phyloP scores from a whole-genome alignment of 148 eudicot species.

The Bassia scoparia region DNA sequence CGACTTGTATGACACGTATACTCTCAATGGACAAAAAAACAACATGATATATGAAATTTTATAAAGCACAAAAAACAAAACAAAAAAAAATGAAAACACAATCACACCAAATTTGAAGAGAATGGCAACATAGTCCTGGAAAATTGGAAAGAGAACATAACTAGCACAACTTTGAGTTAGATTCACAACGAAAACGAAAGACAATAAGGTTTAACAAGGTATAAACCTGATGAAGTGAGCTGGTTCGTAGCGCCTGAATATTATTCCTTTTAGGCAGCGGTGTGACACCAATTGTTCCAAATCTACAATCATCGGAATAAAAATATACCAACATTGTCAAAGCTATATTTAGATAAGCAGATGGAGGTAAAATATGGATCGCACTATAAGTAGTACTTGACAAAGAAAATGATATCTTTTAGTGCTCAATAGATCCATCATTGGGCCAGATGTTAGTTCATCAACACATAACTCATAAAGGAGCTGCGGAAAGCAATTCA shows the following conservation, averaged over 20 bases:
- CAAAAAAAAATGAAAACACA: no score
- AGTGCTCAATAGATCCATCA: constrained; percentile 77
- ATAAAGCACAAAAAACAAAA: no score
- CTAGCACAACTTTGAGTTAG: not conserved
- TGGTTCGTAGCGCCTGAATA: constrained; percentile 72
- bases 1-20: no score
- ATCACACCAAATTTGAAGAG: no score
- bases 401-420: constrained; percentile 79
- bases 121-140: no score
- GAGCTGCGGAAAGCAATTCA: constrained; percentile 52
- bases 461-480: constrained; percentile 81
- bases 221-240: constrained; percentile 93
- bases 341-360: not conserved
- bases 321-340: constrained; percentile 8
- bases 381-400: constrained; percentile 42
- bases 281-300: constrained; percentile 70
- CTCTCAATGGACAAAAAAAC: no score
- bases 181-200: not conserved
- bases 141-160: no score
- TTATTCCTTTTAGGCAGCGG: constrained; percentile 83
- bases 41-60: no score
- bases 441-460: constrained; percentile 78
- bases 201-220: not conserved
- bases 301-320: constrained; percentile 44
- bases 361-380: not conserved